These are phyloP conservation scores for Thamnidium elegans DNA, from an alignment of 192 early-diverging fungal species.

Conservation along the genomic window DNA sequence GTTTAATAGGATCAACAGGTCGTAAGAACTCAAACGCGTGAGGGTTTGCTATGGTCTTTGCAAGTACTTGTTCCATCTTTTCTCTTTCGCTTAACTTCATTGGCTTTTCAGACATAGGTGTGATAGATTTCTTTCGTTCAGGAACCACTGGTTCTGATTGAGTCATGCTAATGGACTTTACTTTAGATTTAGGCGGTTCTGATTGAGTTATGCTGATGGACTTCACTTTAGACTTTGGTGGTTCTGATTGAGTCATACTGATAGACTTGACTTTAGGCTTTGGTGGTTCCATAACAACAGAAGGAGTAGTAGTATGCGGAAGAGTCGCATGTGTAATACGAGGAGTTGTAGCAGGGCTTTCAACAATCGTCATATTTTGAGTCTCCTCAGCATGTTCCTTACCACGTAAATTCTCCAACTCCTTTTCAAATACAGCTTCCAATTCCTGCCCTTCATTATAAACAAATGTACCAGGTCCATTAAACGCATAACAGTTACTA, in stretches of 20 bases:
- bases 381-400: slow-evolving; percentile 25
- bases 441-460: slow-evolving; percentile 59
- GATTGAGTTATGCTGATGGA: not conserved
- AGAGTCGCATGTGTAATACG: not conserved
- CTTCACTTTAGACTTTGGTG: slow-evolving; percentile 11
- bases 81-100: slow-evolving; percentile 6
- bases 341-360: slow-evolving; percentile 34
- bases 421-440: slow-evolving; percentile 49
- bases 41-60: slow-evolving; percentile 41
- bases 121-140: not conserved
- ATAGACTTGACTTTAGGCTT: slow-evolving; percentile 13
- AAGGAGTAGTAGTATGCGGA: slow-evolving; percentile 1
- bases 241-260: not conserved
- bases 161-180: not conserved
- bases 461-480: slow-evolving; percentile 56
- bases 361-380: slow-evolving; percentile 49
- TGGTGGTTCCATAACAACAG: not conserved
- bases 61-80: slow-evolving; percentile 28
- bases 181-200: slow-evolving; percentile 18
- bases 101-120: not conserved
- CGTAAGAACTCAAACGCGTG: slow-evolving; percentile 56
- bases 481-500: slow-evolving; percentile 61
- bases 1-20: slow-evolving; percentile 58
- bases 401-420: slow-evolving; percentile 36
- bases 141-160: not conserved